These are phyloP conservation scores for Onygenales sp. DNA, from an alignment of 2,329 filamentous ascomycete genomes.

Conservation along the genomic window DNA sequence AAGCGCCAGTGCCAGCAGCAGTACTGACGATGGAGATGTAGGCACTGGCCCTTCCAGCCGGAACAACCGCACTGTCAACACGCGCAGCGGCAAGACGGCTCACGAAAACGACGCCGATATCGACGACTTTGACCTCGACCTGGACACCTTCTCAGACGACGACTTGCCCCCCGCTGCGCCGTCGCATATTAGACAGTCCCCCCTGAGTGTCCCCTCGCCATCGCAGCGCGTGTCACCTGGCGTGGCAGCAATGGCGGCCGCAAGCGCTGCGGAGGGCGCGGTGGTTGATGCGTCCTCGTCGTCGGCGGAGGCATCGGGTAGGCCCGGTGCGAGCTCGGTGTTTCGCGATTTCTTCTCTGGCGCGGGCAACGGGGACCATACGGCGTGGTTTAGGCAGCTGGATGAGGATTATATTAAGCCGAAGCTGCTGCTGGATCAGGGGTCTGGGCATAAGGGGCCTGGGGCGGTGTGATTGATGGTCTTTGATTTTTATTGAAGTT, in stretches of 20 bases:
- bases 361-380: constrained; percentile 68
- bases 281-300: constrained; percentile 4
- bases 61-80: neutral
- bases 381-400: constrained; percentile 79
- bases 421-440: constrained; percentile 69
- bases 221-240: constrained; percentile 1
- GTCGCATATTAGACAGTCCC: constrained; percentile 4
- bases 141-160: constrained; percentile 41
- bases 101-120: constrained; percentile 21
- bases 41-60: constrained; percentile 28
- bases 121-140: constrained; percentile 30
- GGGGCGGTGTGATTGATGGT: constrained; percentile 23
- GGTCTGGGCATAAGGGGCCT: constrained; percentile 32
- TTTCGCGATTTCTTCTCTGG: constrained; percentile 71
- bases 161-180: constrained; percentile 50
- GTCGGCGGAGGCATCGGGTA: neutral
- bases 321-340: constrained; percentile 58
- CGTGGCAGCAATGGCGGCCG: constrained; percentile 1
- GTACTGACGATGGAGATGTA: constrained; percentile 39
- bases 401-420: constrained; percentile 97
- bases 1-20: constrained; percentile 36
- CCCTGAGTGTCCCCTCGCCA: too few species aligned
- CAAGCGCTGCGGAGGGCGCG: neutral
- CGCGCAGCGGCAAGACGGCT: neutral
- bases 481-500: neutral